These are phyloP conservation scores for Fusarium pseudoanthophilum DNA, from an alignment of 2,329 filamentous ascomycete genomes.

Conservation along the genomic window DNA sequence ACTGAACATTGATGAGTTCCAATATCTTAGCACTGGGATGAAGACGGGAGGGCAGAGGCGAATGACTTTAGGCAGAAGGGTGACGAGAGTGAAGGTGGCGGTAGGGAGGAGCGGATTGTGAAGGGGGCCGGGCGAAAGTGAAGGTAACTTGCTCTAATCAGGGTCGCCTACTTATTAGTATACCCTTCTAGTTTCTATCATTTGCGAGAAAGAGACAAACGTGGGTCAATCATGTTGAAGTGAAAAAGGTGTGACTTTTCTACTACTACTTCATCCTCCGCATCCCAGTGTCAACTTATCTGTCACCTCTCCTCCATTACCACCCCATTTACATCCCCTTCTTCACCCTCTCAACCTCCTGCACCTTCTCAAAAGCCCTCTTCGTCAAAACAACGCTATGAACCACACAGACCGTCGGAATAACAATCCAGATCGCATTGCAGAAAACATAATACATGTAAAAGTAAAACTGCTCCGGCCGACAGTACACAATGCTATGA, in stretches of 20 bases:
- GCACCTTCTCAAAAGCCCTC: slow-evolving; percentile 44
- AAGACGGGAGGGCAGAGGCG: too few relatives aligned
- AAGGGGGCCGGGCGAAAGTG: too few relatives aligned
- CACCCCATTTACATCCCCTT: slow-evolving; percentile 31
- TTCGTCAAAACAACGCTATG: slow-evolving; percentile 44
- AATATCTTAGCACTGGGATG: too few relatives aligned
- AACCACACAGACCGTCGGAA: slow-evolving; percentile 53
- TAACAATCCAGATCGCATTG: slow-evolving; percentile 65
- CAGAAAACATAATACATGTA: slow-evolving; percentile 64
- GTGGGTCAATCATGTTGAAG: neutral
- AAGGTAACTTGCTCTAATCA: neutral
- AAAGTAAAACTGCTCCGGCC: slow-evolving; percentile 64
- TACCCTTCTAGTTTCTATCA: too few relatives aligned
- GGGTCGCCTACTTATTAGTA: too few relatives aligned
- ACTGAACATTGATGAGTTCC: neutral
- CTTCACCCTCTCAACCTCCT: slow-evolving; percentile 41
- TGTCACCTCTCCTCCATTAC: too few relatives aligned
- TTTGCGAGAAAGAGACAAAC: too few relatives aligned
- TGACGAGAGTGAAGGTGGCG: too few relatives aligned
- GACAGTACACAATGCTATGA: slow-evolving; percentile 56
- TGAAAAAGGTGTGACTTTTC: neutral
- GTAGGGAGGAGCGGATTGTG: neutral
- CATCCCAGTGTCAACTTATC: neutral
- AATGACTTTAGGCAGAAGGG: too few relatives aligned
- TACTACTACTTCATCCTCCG: neutral